Evolutionary conservation across 2,329 filamentous ascomycete genomes (phyloP), one percentile per base, ranked within the genome.

Genomic region (Colletotrichum magnum): DNA sequence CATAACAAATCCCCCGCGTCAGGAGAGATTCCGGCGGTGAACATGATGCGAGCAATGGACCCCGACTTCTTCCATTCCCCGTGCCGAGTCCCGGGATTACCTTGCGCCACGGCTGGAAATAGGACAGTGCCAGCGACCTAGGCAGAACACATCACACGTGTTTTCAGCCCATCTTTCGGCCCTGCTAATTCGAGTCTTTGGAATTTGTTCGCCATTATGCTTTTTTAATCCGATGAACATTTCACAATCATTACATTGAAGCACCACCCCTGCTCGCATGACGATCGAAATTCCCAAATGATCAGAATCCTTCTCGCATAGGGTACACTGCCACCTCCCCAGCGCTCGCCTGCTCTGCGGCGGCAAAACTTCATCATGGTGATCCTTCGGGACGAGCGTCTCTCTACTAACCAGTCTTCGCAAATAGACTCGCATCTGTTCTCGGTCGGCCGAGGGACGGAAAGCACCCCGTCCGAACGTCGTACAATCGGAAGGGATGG

Each of bases 21-120:
- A 4, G 36, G 26, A n/a, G 18, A 13, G 21, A 39, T 28, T 10
- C 32, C 32, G 32, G 32, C 9, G 28, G 28, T 9, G 28, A 9
- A 28, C 26, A 28, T 18, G 18, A 18, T 2, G 21, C 2, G 3
- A 24, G 21, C 21, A 24, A 24, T 24, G 21, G 21, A 24, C 21
- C 21, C 21, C 21, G 21, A 24, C 21, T 24, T 24, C 3, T 2
- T 24, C 5, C 28, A 32, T 32, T 32, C 28, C 26, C 26, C 21
- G 21, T 9, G 28, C 28, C 28, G 28, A 32, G 9, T 32, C 28
- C 28, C 28, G 32, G 32, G 32, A 36, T 36, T 60, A 3, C 24
- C 41, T 28, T 66, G 62, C 56, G 67, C 67, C 62, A 67, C 62
- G 32, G 51, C 62, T 67, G 51, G 66, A 61, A 47, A 52, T 48